Base-by-base conservation (phyloP, 352 stramenopile genomes). In the Halophytophthora polymorphica region DNA sequence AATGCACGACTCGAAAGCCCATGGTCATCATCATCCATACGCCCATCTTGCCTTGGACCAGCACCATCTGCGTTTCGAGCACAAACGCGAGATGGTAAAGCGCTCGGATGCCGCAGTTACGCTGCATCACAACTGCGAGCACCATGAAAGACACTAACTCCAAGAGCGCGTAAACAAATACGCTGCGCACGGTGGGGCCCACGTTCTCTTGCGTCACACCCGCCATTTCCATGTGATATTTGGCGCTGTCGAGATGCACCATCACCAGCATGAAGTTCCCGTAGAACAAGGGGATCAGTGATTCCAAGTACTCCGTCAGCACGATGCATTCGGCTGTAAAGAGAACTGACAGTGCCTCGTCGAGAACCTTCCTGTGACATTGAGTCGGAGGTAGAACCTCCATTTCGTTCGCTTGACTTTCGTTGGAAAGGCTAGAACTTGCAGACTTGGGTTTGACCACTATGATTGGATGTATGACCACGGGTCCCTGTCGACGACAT, bases 261-360 rank as follows among this genome's bases (percentile, higher is more conserved):
- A 75, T 41, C 1, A 35, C 31, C 13, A 51, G 0, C 1, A 63
- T 22, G 31, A 56, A 77, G 8, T 45, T 41, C 3, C 36, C 58
- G 28, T 77, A 80, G 6, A 72, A 41, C 0, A 55, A 10, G 0
- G 66, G 60, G 28, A 80, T 58, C 22, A 77, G 45, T 7, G 59
- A 50, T 45, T 80, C 64, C 31, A 66, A 52, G 39, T 80, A 80
- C 60, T 77, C 70, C 15, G 71, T 51, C 1, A 80, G 47, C 8
- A 64, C 49, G 4, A 71, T 45, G 31, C 64, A 74, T 34, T 80
- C 70, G 17, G 56, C 58, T 15, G 66, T 67, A 25, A 72, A 80
- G 1, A 72, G 21, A 1, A 64, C 49, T 37, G 56, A 38, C 2
- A 72, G 36, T 0, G 50, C 22, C 10, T 67, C 58, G 14, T 67